These are phyloP conservation scores for Mitragyna speciosa DNA, from an alignment of 257 asterid genomes.

Conservation along the genomic window DNA sequence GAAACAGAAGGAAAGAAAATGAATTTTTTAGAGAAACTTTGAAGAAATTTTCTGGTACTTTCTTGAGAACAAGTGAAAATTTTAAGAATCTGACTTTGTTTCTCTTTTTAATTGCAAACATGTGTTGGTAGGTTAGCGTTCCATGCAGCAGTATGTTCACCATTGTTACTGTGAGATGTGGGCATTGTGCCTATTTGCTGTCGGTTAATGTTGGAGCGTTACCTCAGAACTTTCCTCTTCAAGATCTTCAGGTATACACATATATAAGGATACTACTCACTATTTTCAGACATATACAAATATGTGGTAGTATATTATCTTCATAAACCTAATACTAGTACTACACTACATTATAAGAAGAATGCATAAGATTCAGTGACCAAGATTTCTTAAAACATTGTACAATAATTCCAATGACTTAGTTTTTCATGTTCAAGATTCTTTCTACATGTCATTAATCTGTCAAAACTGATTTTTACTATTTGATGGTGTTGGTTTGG, in stretches of 20 bases:
- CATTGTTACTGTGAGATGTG: constrained; percentile 88
- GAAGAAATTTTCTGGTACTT: neutral
- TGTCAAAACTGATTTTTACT: neutral
- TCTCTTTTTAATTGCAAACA: neutral
- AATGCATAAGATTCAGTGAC: constrained; percentile 16
- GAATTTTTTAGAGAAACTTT: neutral
- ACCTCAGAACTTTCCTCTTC: constrained; percentile 65
- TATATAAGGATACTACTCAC: neutral
- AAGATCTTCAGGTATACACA: constrained; percentile 65
- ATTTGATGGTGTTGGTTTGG: neutral
- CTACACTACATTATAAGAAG: neutral
- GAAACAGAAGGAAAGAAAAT: neutral
- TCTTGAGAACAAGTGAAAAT: no score
- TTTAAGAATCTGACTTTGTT: neutral
- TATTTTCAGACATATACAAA: neutral
- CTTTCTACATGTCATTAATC: neutral
- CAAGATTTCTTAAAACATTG: neutral
- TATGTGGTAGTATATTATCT: neutral
- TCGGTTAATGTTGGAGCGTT: constrained; percentile 73
- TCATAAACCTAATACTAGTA: neutral
- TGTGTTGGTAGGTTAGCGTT: constrained; percentile 67
- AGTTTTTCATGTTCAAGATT: neutral
- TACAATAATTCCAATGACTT: neutral
- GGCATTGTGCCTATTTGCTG: constrained; percentile 84
- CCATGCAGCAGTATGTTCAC: constrained; percentile 74